Conservation (phyloP, 1,139 yeast genomes). For the Spathaspora sp. region DNA sequence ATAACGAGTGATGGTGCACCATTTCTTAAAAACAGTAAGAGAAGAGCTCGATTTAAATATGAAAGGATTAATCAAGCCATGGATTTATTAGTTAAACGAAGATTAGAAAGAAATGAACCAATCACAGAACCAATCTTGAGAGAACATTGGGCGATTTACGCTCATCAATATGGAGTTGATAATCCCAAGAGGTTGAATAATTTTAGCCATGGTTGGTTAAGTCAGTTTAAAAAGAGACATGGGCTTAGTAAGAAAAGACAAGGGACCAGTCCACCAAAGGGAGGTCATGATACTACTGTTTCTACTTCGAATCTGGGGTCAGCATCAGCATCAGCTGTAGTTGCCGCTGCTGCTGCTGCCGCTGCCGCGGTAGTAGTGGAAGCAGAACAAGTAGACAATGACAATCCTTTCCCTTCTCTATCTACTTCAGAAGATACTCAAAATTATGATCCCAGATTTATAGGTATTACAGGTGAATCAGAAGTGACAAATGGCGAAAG, state of each 20-base stretch:
- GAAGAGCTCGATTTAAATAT: slow-evolving; percentile 54
- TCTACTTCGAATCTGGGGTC: not conserved
- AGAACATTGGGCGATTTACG: slow-evolving; percentile 56
- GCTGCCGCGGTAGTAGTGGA: not conserved
- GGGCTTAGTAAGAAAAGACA: slow-evolving; percentile 46
- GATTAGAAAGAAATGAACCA: slow-evolving; percentile 44
- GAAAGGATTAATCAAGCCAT: slow-evolving; percentile 58
- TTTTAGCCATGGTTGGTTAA: slow-evolving; percentile 62
- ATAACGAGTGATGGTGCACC: slow-evolving; percentile 36
- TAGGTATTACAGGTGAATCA: not conserved
- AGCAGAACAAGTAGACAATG: not conserved
- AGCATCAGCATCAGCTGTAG: not conserved
- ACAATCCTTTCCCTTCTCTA: slow-evolving; percentile 1
- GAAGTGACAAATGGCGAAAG: not conserved
- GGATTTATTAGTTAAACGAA: slow-evolving; percentile 51
- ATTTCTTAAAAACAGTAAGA: slow-evolving; percentile 40
- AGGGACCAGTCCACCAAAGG: slow-evolving; percentile 10
- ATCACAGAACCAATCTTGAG: slow-evolving; percentile 55
- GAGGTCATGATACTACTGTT: not conserved
- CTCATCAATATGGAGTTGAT: slow-evolving; percentile 56
- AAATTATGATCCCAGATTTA: slow-evolving; percentile 1
- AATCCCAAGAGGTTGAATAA: slow-evolving; percentile 56
- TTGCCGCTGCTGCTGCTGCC: not conserved
- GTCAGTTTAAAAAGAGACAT: slow-evolving; percentile 59
- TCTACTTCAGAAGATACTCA: not conserved